Conservation (phyloP, 345 rosid genomes). For the Populus euphratica region DNA sequence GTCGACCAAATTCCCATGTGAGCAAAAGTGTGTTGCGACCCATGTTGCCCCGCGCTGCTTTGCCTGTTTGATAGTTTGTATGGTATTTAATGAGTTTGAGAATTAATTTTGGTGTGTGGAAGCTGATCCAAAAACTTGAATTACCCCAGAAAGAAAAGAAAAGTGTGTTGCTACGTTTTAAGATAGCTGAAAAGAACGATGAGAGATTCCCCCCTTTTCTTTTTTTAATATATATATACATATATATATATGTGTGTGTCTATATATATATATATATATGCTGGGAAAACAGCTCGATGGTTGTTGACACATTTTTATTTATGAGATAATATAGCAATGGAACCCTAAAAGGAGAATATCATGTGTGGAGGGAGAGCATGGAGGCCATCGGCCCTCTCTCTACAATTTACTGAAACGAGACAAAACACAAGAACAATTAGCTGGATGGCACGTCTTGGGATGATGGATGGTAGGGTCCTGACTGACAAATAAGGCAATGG, state of each 20-base stretch:
- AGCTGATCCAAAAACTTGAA: no score
- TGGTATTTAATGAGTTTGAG: no score
- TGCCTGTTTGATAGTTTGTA: no score
- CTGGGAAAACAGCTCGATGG: neutral
- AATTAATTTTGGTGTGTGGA: no score
- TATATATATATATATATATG: neutral
- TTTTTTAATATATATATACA: no score
- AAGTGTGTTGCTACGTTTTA: no score
- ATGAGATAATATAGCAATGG: neutral
- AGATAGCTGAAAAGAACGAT: no score
- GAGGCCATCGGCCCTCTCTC: neutral
- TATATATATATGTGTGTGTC: no score
- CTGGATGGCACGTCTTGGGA: constrained; percentile 34
- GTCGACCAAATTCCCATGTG: neutral
- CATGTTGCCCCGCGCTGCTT: no score
- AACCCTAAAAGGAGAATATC: neutral
- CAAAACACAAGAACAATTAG: constrained; percentile 17
- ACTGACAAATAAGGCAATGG: neutral
- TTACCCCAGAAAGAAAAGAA: no score
- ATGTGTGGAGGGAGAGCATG: neutral
- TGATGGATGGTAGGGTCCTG: constrained; percentile 19
- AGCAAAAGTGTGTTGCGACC: no score
- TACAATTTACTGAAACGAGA: neutral
- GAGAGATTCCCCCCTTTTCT: no score
- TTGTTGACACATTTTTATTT: neutral